Evolutionary conservation across 495 filamentous ascomycete species (phyloP), one percentile per base, ranked within the genome.

Genomic region (Penicillium cosmopolitanum): DNA sequence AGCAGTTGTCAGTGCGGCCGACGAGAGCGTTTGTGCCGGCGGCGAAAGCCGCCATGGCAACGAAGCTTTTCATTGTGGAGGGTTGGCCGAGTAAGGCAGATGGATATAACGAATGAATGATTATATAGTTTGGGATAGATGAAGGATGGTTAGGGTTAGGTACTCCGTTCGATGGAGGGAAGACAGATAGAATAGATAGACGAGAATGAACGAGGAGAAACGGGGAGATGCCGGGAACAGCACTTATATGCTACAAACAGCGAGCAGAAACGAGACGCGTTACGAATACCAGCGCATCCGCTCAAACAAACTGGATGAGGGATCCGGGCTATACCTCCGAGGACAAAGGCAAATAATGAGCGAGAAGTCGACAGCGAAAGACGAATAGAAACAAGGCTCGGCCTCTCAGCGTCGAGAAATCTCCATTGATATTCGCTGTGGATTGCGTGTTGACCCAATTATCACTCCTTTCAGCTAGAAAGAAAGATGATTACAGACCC

Each of bases 11-110:
- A 50, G 52, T 59, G 31, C 77, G 70, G 48, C 70, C 51, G 62
- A 79, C 70, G 31, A 80, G 67, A 38, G 74, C 78, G 55, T 79
- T 74, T 33, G 71, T 62, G 34, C 74, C 70, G 16, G 69, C 73
- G 65, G 71, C 70, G 40, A 79, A 73, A 40, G 69, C 73, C 23
- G 74, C 74, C 21, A 78, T 46, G n/a, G 71, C 58, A 42, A 68
- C 54, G 48, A 74, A 63, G 57, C 61, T 69, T 65, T 67, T 77
- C 74, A 78, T 77, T 0, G 34, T 70, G 38, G 34, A 44, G 57
- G 51, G 53, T 9, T 44, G 6, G 36, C 16, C 50, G 50, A 9
- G 55, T 21, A 18, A 34, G 25, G n/a, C n/a, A n/a, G n/a, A n/a
- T n/a, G n/a, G n/a, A 46, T 38, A 72, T 55, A 72, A 57, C 52